A percentile compares a stretch with the other conserved stretches of the same genome.
Conservation (phyloP, 2,329 filamentous ascomycete species). For the Magnaporthales sp. region DNA sequence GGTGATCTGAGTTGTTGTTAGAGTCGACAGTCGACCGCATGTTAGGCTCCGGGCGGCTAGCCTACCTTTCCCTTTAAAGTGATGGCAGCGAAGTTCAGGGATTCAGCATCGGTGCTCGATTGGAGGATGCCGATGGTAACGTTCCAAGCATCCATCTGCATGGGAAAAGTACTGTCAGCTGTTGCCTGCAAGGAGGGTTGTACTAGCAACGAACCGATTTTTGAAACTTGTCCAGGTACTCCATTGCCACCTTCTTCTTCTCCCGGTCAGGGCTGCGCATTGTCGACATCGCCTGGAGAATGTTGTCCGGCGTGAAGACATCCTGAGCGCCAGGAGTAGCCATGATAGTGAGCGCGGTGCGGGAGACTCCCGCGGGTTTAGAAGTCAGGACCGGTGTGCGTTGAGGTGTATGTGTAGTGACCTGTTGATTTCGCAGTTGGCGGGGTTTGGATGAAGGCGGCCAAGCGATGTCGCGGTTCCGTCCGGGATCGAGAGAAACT, state of each 20-base stretch:
- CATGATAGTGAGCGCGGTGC: slow-evolving; percentile 38
- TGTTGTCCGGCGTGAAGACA: slow-evolving; percentile 64
- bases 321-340: slow-evolving; percentile 56
- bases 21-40: slow-evolving; percentile 9
- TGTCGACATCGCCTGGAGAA: slow-evolving; percentile 80
- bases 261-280: slow-evolving; percentile 81
- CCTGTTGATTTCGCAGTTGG: neutral
- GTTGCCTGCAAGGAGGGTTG: neutral
- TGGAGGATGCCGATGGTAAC: slow-evolving; percentile 81
- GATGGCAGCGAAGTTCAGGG: slow-evolving; percentile 90
- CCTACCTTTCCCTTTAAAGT: slow-evolving; percentile 95
- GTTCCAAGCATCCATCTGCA: slow-evolving; percentile 81
- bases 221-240: slow-evolving; percentile 90
- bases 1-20: slow-evolving; percentile 58
- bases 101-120: slow-evolving; percentile 70
- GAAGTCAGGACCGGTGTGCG: neutral
- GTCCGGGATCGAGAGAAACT: neutral
- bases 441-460: neutral
- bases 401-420: neutral
- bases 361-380: neutral
- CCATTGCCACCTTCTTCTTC: slow-evolving; percentile 77
- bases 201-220: slow-evolving; percentile 68
- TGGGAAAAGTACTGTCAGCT: slow-evolving; percentile 11
- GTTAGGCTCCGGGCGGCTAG: neutral
- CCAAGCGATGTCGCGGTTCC: neutral